Evolutionary conservation across 257 asterid species (phyloP).

Genomic region (Rauvolfia tetraphylla): DNA sequence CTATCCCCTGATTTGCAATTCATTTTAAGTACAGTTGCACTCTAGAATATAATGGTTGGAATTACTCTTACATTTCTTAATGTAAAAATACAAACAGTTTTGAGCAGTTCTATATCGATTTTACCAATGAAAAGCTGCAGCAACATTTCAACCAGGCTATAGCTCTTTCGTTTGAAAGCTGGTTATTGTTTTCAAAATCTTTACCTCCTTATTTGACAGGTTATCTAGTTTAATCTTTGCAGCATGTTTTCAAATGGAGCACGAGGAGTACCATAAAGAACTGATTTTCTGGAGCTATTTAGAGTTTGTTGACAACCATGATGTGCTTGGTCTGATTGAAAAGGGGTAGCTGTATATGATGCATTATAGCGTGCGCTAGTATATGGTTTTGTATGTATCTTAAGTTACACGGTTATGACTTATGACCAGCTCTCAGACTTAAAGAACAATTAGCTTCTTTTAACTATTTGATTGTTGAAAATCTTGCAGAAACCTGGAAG

Average conservation of each 20-base stretch:
- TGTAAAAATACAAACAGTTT: slow-evolving; percentile 44
- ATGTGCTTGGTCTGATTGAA: slow-evolving; percentile 94
- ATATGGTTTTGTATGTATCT: neutral
- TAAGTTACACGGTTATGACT: neutral
- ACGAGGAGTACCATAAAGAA: slow-evolving; percentile 97
- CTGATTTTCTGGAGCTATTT: slow-evolving; percentile 97
- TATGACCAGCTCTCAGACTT: neutral
- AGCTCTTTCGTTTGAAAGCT: slow-evolving; percentile 21
- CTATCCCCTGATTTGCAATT: slow-evolving; percentile 28
- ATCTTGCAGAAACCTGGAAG: slow-evolving; percentile 98
- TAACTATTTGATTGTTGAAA: slow-evolving; percentile 5
- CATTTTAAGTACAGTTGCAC: neutral
- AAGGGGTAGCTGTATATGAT: slow-evolving; percentile 48
- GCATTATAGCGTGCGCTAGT: neutral
- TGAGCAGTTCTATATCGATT: slow-evolving; percentile 99
- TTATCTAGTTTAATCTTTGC: slow-evolving; percentile 31
- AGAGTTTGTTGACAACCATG: slow-evolving; percentile 99
- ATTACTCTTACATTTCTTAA: slow-evolving; percentile 10
- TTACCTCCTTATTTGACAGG: slow-evolving; percentile 26
- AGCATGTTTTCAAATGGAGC: slow-evolving; percentile 99
- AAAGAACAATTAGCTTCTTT: neutral
- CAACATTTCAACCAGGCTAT: slow-evolving; percentile 98
- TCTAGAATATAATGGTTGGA: neutral
- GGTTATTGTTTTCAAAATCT: slow-evolving; percentile 16
- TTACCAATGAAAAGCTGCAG: slow-evolving; percentile 96